Evolutionary conservation across 257 asterid species (phyloP).

Genomic region (Plantago elongata): DNA sequence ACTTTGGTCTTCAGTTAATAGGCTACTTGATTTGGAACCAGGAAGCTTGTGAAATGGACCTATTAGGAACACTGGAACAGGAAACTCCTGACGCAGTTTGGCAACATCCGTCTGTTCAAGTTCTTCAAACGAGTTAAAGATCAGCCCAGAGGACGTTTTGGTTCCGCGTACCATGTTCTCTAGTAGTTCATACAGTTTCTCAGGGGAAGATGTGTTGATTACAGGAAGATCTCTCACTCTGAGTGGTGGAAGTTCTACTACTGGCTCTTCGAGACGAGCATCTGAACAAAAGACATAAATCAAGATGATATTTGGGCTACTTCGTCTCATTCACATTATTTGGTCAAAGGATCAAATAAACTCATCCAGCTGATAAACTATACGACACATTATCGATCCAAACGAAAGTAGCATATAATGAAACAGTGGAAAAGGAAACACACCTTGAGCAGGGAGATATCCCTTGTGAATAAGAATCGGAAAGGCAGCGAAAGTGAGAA

Average conservation of each 20-base stretch:
- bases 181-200: background rate
- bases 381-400: too few species aligned
- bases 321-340: too few species aligned
- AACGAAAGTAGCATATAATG: constrained; percentile 4
- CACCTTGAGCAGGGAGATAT: constrained; percentile 17
- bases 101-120: constrained; percentile 26
- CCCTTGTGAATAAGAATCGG: constrained; percentile 20
- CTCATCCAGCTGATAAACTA: too few species aligned
- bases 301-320: too few species aligned
- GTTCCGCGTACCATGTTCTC: constrained; percentile 19
- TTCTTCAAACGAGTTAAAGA: constrained; percentile 36
- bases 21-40: constrained; percentile 14
- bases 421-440: background rate
- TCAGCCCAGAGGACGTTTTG: constrained; percentile 31
- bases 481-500: constrained; percentile 18
- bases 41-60: constrained; percentile 20
- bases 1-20: constrained; percentile 15
- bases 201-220: constrained; percentile 9
- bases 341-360: too few species aligned
- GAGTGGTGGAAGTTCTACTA: constrained; percentile 34
- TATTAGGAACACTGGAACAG: constrained; percentile 22
- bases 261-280: constrained; percentile 24
- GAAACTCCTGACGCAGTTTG: constrained; percentile 15
- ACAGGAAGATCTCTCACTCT: constrained; percentile 31
- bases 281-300: background rate